Evolutionary conservation across 2,329 filamentous ascomycete species (phyloP), one percentile per base, ranked within the genome.

Genomic region (Blumeria graminis): DNA sequence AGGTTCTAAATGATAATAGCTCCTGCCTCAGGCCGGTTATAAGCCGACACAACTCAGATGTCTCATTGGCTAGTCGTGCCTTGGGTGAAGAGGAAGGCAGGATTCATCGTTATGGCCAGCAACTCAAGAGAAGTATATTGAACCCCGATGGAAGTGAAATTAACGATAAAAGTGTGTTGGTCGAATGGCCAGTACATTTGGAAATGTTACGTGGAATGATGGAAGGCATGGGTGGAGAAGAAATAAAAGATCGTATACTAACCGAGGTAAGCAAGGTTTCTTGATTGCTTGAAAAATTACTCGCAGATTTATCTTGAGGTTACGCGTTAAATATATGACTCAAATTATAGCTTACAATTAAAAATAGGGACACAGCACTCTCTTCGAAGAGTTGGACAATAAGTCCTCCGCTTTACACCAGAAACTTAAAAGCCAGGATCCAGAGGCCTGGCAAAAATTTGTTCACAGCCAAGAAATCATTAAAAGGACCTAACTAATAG

Each of bases 31-130:
- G 76, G 22, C 65, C 65, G 6, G 60, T 63, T 18, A 70, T 77
- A 53, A 76, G 76, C 0, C 74, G 81, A 34, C 74, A 77, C 60
- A 76, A 76, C 61, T 82, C 78, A 1, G 80, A 84, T 61, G 80
- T 82, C n/a, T 81, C 77, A 1, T 72, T 85, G 9, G 79, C 81
- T 48, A 76, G 77, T 3, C 77, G 78, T 55, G 78, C 77, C 22
- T 75, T 82, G 58, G 75, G 76, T 0, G 74, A 78, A 50, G 82
- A 86, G 69, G 82, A 86, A 74, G 82, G 81, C 35, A 77, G 77
- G 35, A 75, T 85, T 61, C 81, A 84, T 63, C 78, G 81, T 32
- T 74, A 85, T 39, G 79, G 81, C 34, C 80, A 84, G 63, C 74
- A 76, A 60, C 71, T 85, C 48, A 77, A 80, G 18, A 77, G 80